Conservation (phyloP, 148 eudicot species). For the Cornus florida region DNA sequence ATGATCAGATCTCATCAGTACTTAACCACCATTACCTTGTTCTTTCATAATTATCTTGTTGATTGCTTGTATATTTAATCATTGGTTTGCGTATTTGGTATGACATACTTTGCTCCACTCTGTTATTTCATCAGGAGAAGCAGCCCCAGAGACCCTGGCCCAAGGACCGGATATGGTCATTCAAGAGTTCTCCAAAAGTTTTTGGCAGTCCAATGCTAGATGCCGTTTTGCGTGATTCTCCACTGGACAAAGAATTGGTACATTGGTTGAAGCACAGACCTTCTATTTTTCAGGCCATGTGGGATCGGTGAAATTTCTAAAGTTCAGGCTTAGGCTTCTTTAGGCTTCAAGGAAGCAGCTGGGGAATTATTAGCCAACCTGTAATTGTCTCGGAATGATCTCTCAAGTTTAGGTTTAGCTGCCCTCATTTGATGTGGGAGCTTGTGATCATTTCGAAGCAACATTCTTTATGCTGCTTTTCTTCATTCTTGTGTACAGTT, state of each 20-base stretch:
- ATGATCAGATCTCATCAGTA: too few species aligned
- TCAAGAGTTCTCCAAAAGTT: slow-evolving; percentile 50
- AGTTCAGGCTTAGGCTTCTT: too few species aligned
- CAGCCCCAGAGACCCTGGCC: slow-evolving; percentile 95
- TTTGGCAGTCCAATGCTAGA: slow-evolving; percentile 97
- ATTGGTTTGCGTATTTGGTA: background rate
- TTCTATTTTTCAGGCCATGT: slow-evolving; percentile 69
- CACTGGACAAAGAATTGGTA: slow-evolving; percentile 76
- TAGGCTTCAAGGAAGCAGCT: slow-evolving; percentile 3
- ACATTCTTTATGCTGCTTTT: slow-evolving; percentile 23
- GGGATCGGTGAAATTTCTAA: slow-evolving; percentile 63
- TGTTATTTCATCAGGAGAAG: slow-evolving; percentile 59
- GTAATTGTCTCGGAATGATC: slow-evolving; percentile 25
- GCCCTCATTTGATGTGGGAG: background rate
- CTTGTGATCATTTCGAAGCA: slow-evolving; percentile 13
- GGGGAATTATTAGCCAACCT: slow-evolving; percentile 14
- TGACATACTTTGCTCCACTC: background rate
- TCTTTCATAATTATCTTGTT: too few species aligned
- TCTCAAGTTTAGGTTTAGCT: slow-evolving; percentile 16
- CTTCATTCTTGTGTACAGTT: slow-evolving; percentile 86
- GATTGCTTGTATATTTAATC: background rate
- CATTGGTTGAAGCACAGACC: slow-evolving; percentile 93
- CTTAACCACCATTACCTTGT: too few species aligned
- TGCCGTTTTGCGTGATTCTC: slow-evolving; percentile 53
- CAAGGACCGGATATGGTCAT: slow-evolving; percentile 81